A percentile compares a stretch with the other conserved stretches of the same genome.
Conservation (phyloP, 306 rosid species). For the Medicago truncatula region DNA sequence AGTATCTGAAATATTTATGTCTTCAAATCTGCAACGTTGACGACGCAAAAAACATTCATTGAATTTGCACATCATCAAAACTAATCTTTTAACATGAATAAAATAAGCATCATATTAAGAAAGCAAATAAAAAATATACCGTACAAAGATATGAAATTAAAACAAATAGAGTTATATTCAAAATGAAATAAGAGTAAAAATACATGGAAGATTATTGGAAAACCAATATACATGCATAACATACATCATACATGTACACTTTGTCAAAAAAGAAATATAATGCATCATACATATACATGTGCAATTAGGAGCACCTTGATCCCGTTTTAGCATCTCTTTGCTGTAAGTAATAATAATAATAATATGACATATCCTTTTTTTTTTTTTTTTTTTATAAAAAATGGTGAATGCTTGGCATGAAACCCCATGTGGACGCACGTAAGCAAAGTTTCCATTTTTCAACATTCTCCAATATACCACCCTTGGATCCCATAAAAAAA, state of each 20-base stretch:
- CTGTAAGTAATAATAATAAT: conserved; percentile 16
- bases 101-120: too few relatives aligned
- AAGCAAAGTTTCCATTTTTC: conserved; percentile 46
- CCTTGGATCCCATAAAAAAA: conserved; percentile 38
- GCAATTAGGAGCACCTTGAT: conserved; percentile 52
- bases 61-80: too few relatives aligned
- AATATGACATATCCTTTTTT: conserved; percentile 29
- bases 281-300: conserved; percentile 51
- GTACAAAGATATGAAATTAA: too few relatives aligned
- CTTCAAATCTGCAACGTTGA: too few relatives aligned
- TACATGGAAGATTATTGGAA: not conserved
- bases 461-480: conserved; percentile 26
- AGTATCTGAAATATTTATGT: too few relatives aligned
- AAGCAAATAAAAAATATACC: too few relatives aligned
- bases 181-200: too few relatives aligned
- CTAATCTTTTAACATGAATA: too few relatives aligned
- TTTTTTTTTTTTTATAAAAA: conserved; percentile 39
- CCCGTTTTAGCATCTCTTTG: conserved; percentile 46
- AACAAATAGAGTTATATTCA: too few relatives aligned
- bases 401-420: conserved; percentile 52
- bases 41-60: too few relatives aligned
- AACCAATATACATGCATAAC: conserved; percentile 13
- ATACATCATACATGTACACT: conserved; percentile 15
- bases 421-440: conserved; percentile 62
- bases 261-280: too few relatives aligned